Conservation (phyloP, 2,329 filamentous ascomycete genomes). For the Aphanoascus verrucosus region DNA sequence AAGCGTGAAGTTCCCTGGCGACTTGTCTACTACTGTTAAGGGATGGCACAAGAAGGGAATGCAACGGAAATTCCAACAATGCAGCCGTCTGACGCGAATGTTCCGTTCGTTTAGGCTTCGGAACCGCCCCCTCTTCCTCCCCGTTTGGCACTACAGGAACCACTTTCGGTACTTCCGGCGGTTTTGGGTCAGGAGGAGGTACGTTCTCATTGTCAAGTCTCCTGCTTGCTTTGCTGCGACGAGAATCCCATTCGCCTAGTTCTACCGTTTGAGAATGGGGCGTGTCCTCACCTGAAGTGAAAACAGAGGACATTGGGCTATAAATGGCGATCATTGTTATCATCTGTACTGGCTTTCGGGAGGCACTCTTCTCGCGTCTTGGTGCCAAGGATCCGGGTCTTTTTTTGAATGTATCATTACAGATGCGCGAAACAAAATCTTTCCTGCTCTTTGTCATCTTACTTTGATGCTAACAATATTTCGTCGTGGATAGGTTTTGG, state of each 20-base stretch:
- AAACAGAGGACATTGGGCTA: not conserved
- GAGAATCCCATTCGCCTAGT: not conserved
- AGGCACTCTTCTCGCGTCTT: too few relatives aligned
- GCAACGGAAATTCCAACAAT: not conserved
- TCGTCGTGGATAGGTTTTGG: slow-evolving; percentile 18
- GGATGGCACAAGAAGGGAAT: not conserved
- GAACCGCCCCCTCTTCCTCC: slow-evolving; percentile 25
- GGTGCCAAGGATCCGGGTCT: not conserved
- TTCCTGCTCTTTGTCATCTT: not conserved
- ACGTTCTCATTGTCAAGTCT: slow-evolving; percentile 16
- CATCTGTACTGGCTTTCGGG: not conserved
- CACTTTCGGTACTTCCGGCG: slow-evolving; percentile 18
- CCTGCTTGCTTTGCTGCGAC: slow-evolving; percentile 2
- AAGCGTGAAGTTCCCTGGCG: not conserved
- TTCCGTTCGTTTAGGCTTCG: slow-evolving; percentile 27
- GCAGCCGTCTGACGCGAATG: slow-evolving; percentile 15
- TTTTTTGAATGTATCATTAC: not conserved
- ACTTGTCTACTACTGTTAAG: not conserved
- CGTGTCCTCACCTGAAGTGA: not conserved
- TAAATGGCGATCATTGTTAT: not conserved
- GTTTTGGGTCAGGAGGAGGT: slow-evolving; percentile 24
- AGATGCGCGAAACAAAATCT: not conserved
- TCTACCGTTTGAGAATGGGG: not conserved
- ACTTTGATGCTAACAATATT: not conserved
- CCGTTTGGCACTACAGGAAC: slow-evolving; percentile 28